Evolutionary conservation across 1,284 basidiomycete species (phyloP), one percentile per base, ranked within the genome.

Genomic region (Athelia psychrophila): DNA sequence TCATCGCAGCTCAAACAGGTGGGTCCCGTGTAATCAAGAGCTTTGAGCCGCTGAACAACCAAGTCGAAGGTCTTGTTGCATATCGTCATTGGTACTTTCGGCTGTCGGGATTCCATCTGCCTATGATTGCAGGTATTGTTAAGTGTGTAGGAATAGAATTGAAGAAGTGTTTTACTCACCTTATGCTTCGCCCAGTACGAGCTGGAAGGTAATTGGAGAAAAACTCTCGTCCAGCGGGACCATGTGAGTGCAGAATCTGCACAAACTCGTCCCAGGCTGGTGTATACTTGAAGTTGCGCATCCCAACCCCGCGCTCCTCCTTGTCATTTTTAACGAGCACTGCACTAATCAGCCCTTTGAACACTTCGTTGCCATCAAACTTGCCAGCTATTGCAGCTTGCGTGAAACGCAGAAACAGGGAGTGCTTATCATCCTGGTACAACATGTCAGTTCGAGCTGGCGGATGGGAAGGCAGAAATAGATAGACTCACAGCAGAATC

Each of bases 231-330:
- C 65, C 61, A 8, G 50, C 40, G 0, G 70, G 65, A 51, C 67
- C 69, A 9, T 59, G 50, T 8, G 65, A 64, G 0, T 52, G 33
- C 2, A 65, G 44, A 8, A 69, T 57, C 27, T 69, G 56, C 15
- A 58, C 53, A 19, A 73, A 61, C 40, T 72, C 66, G 2, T 64
- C 57, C 22, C 55, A 66, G 0, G 58, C 64, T 1, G 67, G 66
- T 0, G 62, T 47, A 55, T 71, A 72, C 8, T 52, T 38, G 55
- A 75, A 71, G 50, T 72, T 73, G 51, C 72, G 72, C 58, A 67
- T 60, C 0, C 69, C 70, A 1, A 67, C 60, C 1, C 69, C 70
- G 3, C 59, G 54, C 18, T 60, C 57, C 13, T 66, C 54, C 0
- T 58, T 50, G 10, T 73, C 67, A 1, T 50, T 9, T 25, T 59